Evolutionary conservation across 192 early-diverging fungal species (phyloP).

Genomic region (Spizellomyces punctatus): DNA sequence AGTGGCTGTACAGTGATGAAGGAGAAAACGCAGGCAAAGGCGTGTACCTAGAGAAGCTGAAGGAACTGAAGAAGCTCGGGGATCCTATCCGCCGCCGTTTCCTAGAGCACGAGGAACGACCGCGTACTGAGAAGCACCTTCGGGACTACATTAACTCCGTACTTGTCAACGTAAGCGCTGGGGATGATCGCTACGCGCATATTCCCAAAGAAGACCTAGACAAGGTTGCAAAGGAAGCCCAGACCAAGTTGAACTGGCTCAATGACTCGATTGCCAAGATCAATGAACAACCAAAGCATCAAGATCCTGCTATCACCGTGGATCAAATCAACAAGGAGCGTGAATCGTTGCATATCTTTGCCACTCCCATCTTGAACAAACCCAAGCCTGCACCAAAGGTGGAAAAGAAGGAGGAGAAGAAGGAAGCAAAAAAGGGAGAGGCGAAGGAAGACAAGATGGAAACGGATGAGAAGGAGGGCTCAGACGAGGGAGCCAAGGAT

Average conservation of each 20-base stretch:
- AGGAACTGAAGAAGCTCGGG: slow-evolving; percentile 75
- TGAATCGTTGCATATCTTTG: slow-evolving; percentile 64
- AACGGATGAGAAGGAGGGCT: slow-evolving; percentile 49
- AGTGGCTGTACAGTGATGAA: slow-evolving; percentile 95
- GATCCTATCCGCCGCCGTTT: slow-evolving; percentile 80
- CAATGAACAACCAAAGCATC: slow-evolving; percentile 74
- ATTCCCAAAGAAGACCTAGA: slow-evolving; percentile 85
- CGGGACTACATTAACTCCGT: slow-evolving; percentile 77
- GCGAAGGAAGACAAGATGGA: slow-evolving; percentile 42
- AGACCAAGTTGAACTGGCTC: slow-evolving; percentile 84
- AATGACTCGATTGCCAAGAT: slow-evolving; percentile 78
- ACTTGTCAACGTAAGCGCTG: slow-evolving; percentile 68
- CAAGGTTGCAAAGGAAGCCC: slow-evolving; percentile 72
- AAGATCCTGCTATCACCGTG: slow-evolving; percentile 68
- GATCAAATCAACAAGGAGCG: slow-evolving; percentile 77
- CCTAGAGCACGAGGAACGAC: slow-evolving; percentile 83
- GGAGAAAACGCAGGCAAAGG: slow-evolving; percentile 92
- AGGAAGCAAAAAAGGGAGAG: slow-evolving; percentile 33
- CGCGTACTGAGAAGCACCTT: slow-evolving; percentile 79
- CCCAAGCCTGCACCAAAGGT: slow-evolving; percentile 83
- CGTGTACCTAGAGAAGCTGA: slow-evolving; percentile 82
- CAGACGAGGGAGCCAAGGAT: slow-evolving; percentile 47
- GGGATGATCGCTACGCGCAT: slow-evolving; percentile 85
- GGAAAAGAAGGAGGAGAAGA: slow-evolving; percentile 41
- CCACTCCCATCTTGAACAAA: slow-evolving; percentile 80